phyloP scores from a whole-genome alignment of 2,329 filamentous ascomycete species.

The Pseudonectria foliicola region DNA sequence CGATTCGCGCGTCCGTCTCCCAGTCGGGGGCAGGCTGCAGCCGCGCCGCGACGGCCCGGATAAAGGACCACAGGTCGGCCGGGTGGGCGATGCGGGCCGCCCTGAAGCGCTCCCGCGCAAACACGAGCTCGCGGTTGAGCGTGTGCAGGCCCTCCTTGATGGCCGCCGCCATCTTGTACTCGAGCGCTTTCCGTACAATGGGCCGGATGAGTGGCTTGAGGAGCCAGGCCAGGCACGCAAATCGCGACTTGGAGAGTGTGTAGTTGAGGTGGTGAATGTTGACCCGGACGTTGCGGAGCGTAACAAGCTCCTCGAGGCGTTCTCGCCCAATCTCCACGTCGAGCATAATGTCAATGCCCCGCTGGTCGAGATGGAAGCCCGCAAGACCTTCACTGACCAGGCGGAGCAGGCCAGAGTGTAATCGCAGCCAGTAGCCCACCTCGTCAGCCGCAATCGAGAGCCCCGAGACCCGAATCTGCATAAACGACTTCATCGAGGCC shows the following conservation, averaged over 20 bases:
- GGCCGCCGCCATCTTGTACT: constrained; percentile 66
- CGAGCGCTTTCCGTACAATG: constrained; percentile 69
- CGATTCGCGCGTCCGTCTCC: constrained; percentile 67
- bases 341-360: constrained; percentile 78
- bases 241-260: constrained; percentile 64
- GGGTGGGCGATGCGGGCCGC: constrained; percentile 78
- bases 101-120: constrained; percentile 76
- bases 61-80: constrained; percentile 71
- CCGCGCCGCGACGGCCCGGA: constrained; percentile 73
- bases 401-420: constrained; percentile 67
- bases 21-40: constrained; percentile 66
- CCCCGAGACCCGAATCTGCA: constrained; percentile 74
- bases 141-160: constrained; percentile 64
- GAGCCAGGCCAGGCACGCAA: constrained; percentile 72
- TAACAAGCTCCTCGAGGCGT: constrained; percentile 71
- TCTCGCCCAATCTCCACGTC: constrained; percentile 79
- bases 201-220: constrained; percentile 79
- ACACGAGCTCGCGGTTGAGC: constrained; percentile 79
- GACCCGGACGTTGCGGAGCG: constrained; percentile 68
- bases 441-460: constrained; percentile 80
- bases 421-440: constrained; percentile 80
- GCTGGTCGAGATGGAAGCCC: constrained; percentile 76
- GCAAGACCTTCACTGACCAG: constrained; percentile 79
- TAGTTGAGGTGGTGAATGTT: constrained; percentile 84
- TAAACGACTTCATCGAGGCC: constrained; percentile 58